Conservation (phyloP, 73 alveolate genomes). For the Paramecium biaurelia region DNA sequence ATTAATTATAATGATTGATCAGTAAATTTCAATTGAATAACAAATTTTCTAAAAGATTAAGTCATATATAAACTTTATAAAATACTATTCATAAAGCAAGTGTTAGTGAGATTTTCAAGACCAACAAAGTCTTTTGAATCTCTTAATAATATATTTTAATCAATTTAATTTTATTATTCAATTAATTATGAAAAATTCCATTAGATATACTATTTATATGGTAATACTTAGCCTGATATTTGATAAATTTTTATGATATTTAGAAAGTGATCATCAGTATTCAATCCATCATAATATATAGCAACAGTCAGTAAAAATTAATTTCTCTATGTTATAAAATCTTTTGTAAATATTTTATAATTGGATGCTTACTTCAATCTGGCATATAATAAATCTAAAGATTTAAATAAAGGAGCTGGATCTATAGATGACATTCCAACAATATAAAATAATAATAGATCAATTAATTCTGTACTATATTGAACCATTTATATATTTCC, state of each 20-base stretch:
- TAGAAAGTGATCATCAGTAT: background rate
- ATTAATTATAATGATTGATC: background rate
- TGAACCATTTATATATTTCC: background rate
- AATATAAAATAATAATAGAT: background rate
- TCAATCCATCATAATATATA: background rate
- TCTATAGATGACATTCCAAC: background rate
- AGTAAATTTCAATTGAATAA: background rate
- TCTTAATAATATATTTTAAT: background rate
- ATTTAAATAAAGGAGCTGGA: background rate
- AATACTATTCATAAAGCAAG: constrained; percentile 34
- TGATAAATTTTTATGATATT: background rate
- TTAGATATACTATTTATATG: background rate
- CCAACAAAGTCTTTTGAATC: constrained; percentile 35
- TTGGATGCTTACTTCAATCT: background rate
- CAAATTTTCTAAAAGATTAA: background rate
- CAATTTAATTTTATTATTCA: background rate
- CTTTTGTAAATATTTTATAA: background rate
- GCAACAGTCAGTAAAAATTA: background rate
- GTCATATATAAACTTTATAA: constrained; percentile 8
- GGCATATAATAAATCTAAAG: background rate
- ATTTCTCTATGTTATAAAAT: background rate
- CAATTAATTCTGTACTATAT: background rate
- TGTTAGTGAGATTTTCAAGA: constrained; percentile 24
- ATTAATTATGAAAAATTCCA: background rate
- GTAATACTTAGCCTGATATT: background rate